These are phyloP conservation scores for Heliocybe sulcata DNA, from an alignment of 1,284 basidiomycete species.

Conservation along the genomic window DNA sequence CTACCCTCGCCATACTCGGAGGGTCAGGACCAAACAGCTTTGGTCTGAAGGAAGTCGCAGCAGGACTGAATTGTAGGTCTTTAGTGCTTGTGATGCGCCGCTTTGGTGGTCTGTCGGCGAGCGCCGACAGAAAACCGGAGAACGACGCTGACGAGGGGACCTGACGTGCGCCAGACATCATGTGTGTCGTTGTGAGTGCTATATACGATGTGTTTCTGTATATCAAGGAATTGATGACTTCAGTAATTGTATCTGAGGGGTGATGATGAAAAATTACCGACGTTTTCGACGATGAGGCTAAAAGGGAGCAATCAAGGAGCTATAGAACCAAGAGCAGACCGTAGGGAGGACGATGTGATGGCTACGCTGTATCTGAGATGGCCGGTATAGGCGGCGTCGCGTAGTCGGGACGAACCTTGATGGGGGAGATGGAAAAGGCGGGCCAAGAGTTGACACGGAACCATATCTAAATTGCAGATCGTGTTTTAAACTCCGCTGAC, in stretches of 20 bases:
- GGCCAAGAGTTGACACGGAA: background rate
- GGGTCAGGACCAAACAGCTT: background rate
- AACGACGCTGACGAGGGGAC: background rate
- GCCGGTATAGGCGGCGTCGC: background rate
- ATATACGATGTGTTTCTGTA: background rate
- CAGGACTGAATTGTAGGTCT: constrained; percentile 1
- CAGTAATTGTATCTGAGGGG: background rate
- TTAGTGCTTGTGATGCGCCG: background rate
- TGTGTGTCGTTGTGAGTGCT: background rate
- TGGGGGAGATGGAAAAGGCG: background rate
- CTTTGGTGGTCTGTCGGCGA: background rate
- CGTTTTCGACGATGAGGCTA: too few species aligned
- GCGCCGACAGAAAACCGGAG: background rate
- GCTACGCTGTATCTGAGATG: background rate
- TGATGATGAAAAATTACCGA: too few species aligned
- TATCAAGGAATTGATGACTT: background rate
- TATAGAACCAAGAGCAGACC: background rate
- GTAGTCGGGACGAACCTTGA: background rate
- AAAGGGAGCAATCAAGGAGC: background rate
- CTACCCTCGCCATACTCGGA: background rate
- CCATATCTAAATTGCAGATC: background rate
- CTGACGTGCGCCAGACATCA: background rate
- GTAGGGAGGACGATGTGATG: background rate
- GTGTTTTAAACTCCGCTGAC: background rate
- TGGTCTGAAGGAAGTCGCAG: background rate